Percentiles rank a stretch among this genome's conserved stretches.
These are phyloP conservation scores for Trichoderma arundinaceum DNA, from an alignment of 2,329 filamentous ascomycete species.

Conservation along the genomic window DNA sequence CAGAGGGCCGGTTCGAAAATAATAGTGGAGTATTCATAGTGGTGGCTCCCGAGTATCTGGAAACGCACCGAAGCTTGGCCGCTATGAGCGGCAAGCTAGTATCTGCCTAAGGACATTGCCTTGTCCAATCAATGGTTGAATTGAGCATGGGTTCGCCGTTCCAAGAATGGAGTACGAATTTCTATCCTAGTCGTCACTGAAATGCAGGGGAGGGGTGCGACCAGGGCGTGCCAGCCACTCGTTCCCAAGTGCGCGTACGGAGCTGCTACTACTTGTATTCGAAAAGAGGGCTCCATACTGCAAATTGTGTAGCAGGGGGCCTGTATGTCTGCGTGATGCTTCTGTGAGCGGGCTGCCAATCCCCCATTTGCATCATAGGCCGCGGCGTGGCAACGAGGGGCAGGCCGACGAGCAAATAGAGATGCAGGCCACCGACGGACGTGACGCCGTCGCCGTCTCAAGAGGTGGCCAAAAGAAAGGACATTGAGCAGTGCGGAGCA, in stretches of 20 bases:
- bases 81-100: conserved; percentile 37
- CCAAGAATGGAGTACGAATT: conserved; percentile 5
- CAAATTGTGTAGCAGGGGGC: not conserved
- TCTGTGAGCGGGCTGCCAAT: conserved; percentile 8
- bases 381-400: conserved; percentile 4
- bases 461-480: not conserved
- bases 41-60: conserved; percentile 45
- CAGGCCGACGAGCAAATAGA: not conserved
- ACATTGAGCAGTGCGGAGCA: not conserved
- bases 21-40: conserved; percentile 37
- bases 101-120: conserved; percentile 32
- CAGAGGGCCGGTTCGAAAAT: not conserved
- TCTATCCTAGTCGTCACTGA: conserved; percentile 37
- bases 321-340: conserved; percentile 1
- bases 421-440: not conserved
- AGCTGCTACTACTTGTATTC: not conserved
- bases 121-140: conserved; percentile 38
- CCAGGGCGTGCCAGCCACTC: conserved; percentile 23
- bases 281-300: not conserved
- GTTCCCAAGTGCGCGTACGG: not conserved
- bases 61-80: conserved; percentile 40
- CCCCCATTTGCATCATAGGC: not conserved
- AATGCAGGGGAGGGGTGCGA: conserved; percentile 39
- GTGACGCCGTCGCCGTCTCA: not conserved
- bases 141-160: conserved; percentile 20